Evolutionary conservation across 345 rosid genomes (phyloP).

Genomic region (Eucalyptus marginata): DNA sequence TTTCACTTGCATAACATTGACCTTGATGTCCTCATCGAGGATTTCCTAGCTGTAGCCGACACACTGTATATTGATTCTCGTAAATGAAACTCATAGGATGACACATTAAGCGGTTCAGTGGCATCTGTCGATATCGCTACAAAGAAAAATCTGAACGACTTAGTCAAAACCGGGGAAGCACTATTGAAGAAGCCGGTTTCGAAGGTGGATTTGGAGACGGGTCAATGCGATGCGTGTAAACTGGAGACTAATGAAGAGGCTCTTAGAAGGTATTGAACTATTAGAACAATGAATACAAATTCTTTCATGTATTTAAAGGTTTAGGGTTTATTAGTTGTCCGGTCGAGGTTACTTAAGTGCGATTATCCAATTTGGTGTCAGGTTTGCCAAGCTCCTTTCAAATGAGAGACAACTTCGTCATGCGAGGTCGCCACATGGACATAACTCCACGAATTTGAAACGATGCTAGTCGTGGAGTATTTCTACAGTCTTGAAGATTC

Average conservation of each 20-base stretch:
- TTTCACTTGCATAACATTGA: not conserved
- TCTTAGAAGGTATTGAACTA: slow-evolving; percentile 2
- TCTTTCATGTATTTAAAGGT: not conserved
- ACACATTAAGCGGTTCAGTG: not conserved
- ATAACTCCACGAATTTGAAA: not conserved
- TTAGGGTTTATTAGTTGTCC: not conserved
- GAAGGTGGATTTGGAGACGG: slow-evolving; percentile 14
- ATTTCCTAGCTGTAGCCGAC: too few species aligned
- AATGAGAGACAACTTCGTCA: slow-evolving; percentile 38
- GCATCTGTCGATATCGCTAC: slow-evolving; percentile 14
- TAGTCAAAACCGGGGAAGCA: slow-evolving; percentile 5
- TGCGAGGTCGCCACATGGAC: slow-evolving; percentile 12
- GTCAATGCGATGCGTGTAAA: not conserved
- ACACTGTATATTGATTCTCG: not conserved
- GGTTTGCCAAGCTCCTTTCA: slow-evolving; percentile 52
- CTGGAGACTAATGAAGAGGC: slow-evolving; percentile 19
- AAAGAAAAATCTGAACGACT: slow-evolving; percentile 4
- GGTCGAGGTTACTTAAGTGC: not conserved
- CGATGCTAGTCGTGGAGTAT: not conserved
- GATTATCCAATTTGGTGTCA: not conserved
- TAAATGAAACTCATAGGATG: not conserved
- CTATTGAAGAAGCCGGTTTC: slow-evolving; percentile 28
- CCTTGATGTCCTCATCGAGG: not conserved
- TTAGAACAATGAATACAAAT: not conserved
- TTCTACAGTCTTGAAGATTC: not conserved